These are phyloP conservation scores for Acanthamoeba triangularis DNA, from an alignment of 208 protist species.

Conservation along the genomic window DNA sequence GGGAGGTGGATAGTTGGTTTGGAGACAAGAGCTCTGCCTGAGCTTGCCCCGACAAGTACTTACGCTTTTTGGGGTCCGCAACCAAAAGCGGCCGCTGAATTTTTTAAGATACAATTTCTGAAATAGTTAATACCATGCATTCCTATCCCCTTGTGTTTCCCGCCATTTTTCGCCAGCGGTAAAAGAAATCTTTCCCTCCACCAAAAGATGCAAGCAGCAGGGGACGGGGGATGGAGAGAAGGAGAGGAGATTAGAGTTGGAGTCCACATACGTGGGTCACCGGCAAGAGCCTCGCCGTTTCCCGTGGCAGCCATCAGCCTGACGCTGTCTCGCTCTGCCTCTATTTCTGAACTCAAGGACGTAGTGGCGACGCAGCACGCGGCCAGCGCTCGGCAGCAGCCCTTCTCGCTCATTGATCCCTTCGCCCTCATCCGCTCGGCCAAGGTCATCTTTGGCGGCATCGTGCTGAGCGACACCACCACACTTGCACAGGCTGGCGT, in stretches of 20 bases:
- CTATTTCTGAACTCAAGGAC: not conserved
- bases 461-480: not conserved
- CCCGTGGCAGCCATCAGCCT: not conserved
- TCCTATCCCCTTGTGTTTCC: no score
- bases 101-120: no score
- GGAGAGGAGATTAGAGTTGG: not conserved
- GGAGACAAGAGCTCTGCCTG: no score
- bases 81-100: no score
- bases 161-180: no score
- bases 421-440: not conserved
- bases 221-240: no score
- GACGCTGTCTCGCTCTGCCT: not conserved
- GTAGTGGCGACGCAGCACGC: not conserved
- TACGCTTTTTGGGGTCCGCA: no score
- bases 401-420: not conserved
- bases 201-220: no score
- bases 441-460: not conserved
- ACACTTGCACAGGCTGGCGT: not conserved
- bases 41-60: no score
- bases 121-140: no score
- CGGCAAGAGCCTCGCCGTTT: not conserved
- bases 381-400: not conserved
- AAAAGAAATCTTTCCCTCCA: no score
- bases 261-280: not conserved
- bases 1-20: no score